Evolutionary conservation across 306 rosid genomes (phyloP).

Genomic region (Cercis canadensis): DNA sequence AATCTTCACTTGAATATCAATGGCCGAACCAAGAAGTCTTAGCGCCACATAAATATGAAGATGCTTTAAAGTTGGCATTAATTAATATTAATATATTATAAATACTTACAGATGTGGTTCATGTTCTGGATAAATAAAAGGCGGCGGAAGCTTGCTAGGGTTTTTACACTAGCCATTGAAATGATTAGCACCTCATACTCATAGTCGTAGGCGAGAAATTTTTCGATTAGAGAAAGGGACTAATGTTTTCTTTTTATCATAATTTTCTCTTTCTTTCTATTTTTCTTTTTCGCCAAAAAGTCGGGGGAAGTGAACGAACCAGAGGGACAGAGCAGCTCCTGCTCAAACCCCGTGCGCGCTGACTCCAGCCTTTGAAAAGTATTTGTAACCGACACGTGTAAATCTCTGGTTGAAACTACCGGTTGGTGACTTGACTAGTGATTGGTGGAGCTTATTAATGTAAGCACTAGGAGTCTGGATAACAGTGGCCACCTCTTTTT

Average conservation of each 20-base stretch:
- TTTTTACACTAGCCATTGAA: slow-evolving; percentile 58
- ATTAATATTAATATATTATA: slow-evolving; percentile 8
- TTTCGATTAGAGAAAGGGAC: slow-evolving; percentile 21
- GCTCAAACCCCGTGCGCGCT: slow-evolving; percentile 50
- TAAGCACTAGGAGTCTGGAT: background rate
- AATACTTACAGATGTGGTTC: slow-evolving; percentile 50
- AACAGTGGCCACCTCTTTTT: slow-evolving; percentile 33
- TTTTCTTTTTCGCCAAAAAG: slow-evolving; percentile 27
- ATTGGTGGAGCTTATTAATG: background rate
- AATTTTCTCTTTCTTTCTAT: background rate
- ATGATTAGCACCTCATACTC: slow-evolving; percentile 11
- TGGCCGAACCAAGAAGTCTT: background rate
- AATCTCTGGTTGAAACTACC: background rate
- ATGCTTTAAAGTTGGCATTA: slow-evolving; percentile 10
- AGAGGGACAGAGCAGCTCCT: slow-evolving; percentile 32
- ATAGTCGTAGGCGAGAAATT: slow-evolving; percentile 15
- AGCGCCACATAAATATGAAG: slow-evolving; percentile 10
- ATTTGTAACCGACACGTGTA: slow-evolving; percentile 60
- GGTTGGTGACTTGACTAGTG: slow-evolving; percentile 36
- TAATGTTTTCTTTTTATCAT: background rate
- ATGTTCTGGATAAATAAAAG: slow-evolving; percentile 32
- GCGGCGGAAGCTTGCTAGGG: slow-evolving; percentile 70
- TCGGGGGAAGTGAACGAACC: slow-evolving; percentile 47
- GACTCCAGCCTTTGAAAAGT: slow-evolving; percentile 43
- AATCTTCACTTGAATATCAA: slow-evolving; percentile 18